Evolutionary conservation across 192 early-diverging fungal genomes (phyloP), one percentile per base, ranked within the genome.

Genomic region (Dimargaris cristalligena): DNA sequence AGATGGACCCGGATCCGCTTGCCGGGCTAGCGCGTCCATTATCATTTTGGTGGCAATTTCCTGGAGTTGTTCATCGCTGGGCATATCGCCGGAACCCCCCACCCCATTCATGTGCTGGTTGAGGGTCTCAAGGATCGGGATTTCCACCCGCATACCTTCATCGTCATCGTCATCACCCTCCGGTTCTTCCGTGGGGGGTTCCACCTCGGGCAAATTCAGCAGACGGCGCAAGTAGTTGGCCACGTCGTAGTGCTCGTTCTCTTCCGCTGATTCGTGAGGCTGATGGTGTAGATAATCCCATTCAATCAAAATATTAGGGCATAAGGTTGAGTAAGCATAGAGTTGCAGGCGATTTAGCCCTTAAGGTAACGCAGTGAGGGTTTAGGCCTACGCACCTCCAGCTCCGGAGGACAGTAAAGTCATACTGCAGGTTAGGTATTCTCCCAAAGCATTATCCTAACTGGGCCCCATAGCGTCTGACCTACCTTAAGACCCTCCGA

Each of bases 181-280:
- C n/a, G 52, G 60, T 3, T 71, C 55, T 28, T 71, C 61, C 8
- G 65, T 28, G 23, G 67, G 63, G 1, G 68, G 58, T 18, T 71
- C 69, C 0, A 76, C 71, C 46, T 78, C 68, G 0, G 71, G 64
- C 31, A 83, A 78, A 22, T 71, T 73, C 9, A 83, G 79, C 23
- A 66, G 57, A 10, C 71, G 66, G 50, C 75, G 71, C 25, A 85
- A 59, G 29, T 78, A 71, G 33, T 80, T 62, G n/a, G 85, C 81
- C 18, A 85, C 83, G 20, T 84, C 83, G 2, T 60, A 63, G 58
- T 74, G 80, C 45, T 77, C 85, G 65, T 85, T 81, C 32, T 84
- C 75, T 8, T 75, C 65, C 18, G 83, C 79, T 22, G 75, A 79
- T 20, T 63, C 62, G n/a, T 71, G 73, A 18, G 79, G 64, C 71